phyloP scores from a whole-genome alignment of 306 rosid genomes.

The Luffa aegyptiaca region DNA sequence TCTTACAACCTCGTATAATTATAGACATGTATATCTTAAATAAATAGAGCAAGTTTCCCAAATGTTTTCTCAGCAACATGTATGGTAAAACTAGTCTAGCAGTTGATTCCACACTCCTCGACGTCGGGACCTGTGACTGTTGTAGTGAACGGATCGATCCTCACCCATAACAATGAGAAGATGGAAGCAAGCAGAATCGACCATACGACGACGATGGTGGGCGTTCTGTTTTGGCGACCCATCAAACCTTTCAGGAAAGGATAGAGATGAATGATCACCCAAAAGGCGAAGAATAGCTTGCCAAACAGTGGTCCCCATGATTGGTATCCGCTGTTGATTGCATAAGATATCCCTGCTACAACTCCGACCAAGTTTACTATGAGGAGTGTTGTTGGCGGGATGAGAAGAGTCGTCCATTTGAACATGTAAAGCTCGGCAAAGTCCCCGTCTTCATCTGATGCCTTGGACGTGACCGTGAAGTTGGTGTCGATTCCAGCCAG shows the following conservation, averaged over 20 bases:
- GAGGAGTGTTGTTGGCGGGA: constrained; percentile 90
- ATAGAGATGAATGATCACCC: constrained; percentile 92
- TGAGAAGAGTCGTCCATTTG: constrained; percentile 95
- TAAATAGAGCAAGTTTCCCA: background rate
- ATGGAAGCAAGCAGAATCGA: constrained; percentile 87
- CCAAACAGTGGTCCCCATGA: constrained; percentile 98
- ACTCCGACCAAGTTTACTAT: constrained; percentile 86
- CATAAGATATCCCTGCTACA: constrained; percentile 88
- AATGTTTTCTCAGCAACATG: background rate
- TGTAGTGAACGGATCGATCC: constrained; percentile 79
- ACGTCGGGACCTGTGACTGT: constrained; percentile 79
- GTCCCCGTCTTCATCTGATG: constrained; percentile 91
- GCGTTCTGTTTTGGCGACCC: constrained; percentile 96
- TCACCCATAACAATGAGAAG: constrained; percentile 85
- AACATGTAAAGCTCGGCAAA: constrained; percentile 80
- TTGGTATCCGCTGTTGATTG: constrained; percentile 92
- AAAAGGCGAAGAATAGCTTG: constrained; percentile 93
- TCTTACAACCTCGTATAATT: background rate
- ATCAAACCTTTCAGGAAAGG: constrained; percentile 98
- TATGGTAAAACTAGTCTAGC: constrained; percentile 30
- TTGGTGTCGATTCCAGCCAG: constrained; percentile 94
- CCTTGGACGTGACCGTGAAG: constrained; percentile 97
- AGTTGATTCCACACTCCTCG: constrained; percentile 87
- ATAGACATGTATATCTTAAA: constrained; percentile 3
- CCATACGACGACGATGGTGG: constrained; percentile 93